A percentile compares a stretch with the other conserved stretches of the same genome.
Conservation (phyloP, 257 asterid species). For the Nicotiana otophora region DNA sequence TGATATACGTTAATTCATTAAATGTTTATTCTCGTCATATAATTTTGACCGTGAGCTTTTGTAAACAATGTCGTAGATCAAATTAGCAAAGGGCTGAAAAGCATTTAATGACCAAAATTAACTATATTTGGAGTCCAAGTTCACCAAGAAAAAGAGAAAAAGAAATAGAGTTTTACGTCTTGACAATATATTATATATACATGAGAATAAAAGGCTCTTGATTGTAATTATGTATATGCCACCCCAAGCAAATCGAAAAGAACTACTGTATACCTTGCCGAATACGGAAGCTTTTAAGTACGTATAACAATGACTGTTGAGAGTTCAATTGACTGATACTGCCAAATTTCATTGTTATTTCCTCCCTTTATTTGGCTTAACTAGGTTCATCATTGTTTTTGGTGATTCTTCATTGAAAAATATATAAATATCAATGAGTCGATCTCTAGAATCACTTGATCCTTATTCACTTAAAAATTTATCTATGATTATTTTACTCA, state of each 20-base stretch:
- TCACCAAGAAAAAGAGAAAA: background rate
- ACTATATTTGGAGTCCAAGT: background rate
- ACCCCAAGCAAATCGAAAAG: no score
- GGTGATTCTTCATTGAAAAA: background rate
- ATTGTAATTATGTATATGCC: no score
- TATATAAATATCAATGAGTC: no score
- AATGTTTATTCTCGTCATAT: no score
- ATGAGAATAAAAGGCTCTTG: no score
- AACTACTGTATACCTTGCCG: background rate
- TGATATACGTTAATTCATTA: no score
- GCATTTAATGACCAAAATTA: no score
- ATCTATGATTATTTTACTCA: background rate
- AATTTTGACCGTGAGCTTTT: no score
- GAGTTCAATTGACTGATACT: background rate
- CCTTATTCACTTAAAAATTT: background rate
- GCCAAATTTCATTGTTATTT: background rate
- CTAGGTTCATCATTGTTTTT: background rate
- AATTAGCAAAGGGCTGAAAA: no score
- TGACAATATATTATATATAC: no score
- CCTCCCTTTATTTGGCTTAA: background rate
- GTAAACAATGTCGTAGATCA: no score
- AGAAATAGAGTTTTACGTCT: no score
- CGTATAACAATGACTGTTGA: background rate
- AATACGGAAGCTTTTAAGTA: background rate
- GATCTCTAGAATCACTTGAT: background rate